phyloP scores from a whole-genome alignment of 2,329 filamentous ascomycete genomes.

The Botryotinia globosa region DNA sequence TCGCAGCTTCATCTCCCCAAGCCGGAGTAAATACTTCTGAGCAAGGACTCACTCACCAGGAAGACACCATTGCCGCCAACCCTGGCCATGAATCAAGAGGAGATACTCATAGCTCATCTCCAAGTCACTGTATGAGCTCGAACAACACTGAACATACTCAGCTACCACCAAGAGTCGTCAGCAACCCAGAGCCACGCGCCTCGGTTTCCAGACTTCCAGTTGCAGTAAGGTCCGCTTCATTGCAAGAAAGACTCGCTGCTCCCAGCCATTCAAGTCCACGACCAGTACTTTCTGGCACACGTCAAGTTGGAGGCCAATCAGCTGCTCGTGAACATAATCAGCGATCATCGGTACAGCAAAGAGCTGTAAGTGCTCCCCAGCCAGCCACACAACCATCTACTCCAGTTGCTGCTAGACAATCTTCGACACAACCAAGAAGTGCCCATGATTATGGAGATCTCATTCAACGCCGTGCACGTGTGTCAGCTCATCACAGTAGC shows the following conservation, averaged over 20 bases:
- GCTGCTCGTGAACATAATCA: not conserved
- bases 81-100: not conserved
- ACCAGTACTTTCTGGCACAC: not conserved
- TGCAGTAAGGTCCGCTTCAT: not conserved
- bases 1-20: not conserved
- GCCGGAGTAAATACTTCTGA: not conserved
- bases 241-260: not conserved
- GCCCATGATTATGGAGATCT: not conserved
- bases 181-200: not conserved
- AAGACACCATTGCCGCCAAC: not conserved
- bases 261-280: fast-evolving
- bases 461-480: not conserved
- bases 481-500: not conserved
- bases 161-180: not conserved
- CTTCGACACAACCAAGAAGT: not conserved
- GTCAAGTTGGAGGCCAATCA: not conserved
- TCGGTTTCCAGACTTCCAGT: not conserved
- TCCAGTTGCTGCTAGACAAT: not conserved
- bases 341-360: not conserved
- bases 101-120: too few species aligned
- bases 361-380: not conserved
- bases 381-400: too few species aligned
- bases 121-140: not conserved
- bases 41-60: not conserved
- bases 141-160: not conserved